Base-by-base conservation (phyloP, 768 basidiomycete genomes). In the Leccinellum albellum region DNA sequence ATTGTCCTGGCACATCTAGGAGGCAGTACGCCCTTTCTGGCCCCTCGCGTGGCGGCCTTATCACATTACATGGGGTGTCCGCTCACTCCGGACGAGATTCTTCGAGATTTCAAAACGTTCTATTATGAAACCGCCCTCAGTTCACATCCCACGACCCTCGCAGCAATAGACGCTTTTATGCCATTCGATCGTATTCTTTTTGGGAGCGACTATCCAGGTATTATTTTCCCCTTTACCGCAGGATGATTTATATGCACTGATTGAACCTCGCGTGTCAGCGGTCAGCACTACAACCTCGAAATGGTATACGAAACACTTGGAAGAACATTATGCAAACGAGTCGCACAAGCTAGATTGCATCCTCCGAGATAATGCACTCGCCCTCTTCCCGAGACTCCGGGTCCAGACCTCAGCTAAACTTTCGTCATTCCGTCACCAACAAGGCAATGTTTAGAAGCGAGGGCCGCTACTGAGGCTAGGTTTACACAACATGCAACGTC, bases 191-290 rank as follows among this genome's bases (percentile, higher is more conserved):
- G 70, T 33, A 70, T 91, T 53, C 71, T 90, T 24, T 89, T 87
- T 67, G 89, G 89, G 40, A 86, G 85, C 15, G 89, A 91, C 69
- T 88, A 87, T 64, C 89, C 89, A 53, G 89, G 89, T 87, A 67
- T 54, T 73, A 62, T 54, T 46, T 47, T 24, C 29, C 17, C 28
- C 14, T 49, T 8, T 42, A n/a, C 48, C 14, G 8, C 23, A 29
- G 14, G 37, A 44, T 6, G 20, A 29, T 40, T 40, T 20, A 42
- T 49, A 12, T 48, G 29, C 48, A 45, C 35, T 61, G 33, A 60
- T 31, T 29, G 5, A 50, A 54, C 37, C 12, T 28, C 35, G 49
- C 20, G 32, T 35, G 47, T 26, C 52, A 90, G 88, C 87, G 32
- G 85, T 86, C 35, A 82, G 78, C 66, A 73, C 65, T 28, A 70